Conservation (phyloP, 169 alveolate genomes). For the Babesia bigemina region DNA sequence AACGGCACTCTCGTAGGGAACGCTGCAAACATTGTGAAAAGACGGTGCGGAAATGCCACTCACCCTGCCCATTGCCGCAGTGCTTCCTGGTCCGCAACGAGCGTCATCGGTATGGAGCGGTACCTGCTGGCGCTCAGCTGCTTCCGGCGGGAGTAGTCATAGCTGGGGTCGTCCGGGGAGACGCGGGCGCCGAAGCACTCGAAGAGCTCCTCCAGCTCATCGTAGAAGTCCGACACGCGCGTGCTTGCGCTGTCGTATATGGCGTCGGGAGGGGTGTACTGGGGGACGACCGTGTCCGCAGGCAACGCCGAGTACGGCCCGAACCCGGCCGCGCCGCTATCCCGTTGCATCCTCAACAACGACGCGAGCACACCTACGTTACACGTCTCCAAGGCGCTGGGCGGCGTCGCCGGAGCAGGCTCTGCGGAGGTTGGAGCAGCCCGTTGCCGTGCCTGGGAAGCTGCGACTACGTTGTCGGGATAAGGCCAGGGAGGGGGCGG, state of each 20-base stretch:
- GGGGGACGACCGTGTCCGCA: neutral
- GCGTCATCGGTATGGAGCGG: constrained; percentile 17
- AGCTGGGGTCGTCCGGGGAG: constrained; percentile 30
- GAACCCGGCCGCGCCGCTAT: neutral
- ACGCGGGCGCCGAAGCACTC: constrained; percentile 18
- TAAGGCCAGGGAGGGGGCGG: neutral
- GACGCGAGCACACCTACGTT: constrained; percentile 61
- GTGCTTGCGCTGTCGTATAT: constrained; percentile 5
- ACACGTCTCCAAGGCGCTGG: constrained; percentile 47
- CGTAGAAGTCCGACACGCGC: constrained; percentile 55
- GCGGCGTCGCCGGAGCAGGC: neutral
- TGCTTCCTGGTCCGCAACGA: constrained; percentile 16
- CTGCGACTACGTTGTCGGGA: neutral
- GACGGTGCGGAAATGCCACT: neutral
- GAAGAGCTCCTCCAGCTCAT: constrained; percentile 57
- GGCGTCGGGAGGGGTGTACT: neutral
- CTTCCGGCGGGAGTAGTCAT: constrained; percentile 52
- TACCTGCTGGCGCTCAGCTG: constrained; percentile 21
- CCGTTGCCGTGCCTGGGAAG: neutral
- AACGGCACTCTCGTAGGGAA: neutral
- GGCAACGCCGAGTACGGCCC: constrained; percentile 41
- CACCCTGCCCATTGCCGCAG: constrained; percentile 24
- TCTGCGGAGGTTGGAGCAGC: neutral
- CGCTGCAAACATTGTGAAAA: neutral
- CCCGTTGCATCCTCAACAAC: neutral